Conservation (phyloP, 805 yeast genomes). For the Saccharomycopsis schoenii region DNA sequence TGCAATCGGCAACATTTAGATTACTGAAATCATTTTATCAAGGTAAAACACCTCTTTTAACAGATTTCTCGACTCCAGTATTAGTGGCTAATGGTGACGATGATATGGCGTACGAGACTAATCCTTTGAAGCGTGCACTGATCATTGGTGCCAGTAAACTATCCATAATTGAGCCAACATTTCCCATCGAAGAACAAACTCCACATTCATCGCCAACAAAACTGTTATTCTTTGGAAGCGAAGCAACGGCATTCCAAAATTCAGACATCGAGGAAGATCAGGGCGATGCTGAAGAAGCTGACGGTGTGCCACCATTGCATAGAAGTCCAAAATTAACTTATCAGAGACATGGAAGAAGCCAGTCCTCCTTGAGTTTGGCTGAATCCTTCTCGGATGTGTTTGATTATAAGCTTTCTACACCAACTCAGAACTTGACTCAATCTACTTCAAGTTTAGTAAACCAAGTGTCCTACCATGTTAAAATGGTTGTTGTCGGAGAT, state of each 20-base stretch:
- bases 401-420: constrained; percentile 11
- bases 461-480: constrained; percentile 32
- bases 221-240: not conserved
- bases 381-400: constrained; percentile 15
- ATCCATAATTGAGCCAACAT: constrained; percentile 24
- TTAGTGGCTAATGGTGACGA: constrained; percentile 17
- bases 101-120: constrained; percentile 21
- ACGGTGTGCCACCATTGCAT: not conserved
- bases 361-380: constrained; percentile 13
- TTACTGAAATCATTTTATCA: constrained; percentile 7
- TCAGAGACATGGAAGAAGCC: constrained; percentile 16
- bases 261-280: not conserved
- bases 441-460: not conserved
- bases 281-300: not conserved
- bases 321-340: not conserved
- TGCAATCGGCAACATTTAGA: constrained; percentile 5
- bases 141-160: constrained; percentile 16
- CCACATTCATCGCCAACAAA: constrained; percentile 15
- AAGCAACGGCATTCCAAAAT: not conserved
- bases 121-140: not conserved
- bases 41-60: constrained; percentile 3
- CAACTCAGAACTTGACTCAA: not conserved
- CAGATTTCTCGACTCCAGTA: constrained; percentile 18
- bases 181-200: constrained; percentile 6
- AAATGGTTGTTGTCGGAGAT: constrained; percentile 79